Percentiles rank a stretch among this genome's conserved stretches.
Conservation (phyloP, 2,329 filamentous ascomycete species). For the Talaromyces funiculosus region DNA sequence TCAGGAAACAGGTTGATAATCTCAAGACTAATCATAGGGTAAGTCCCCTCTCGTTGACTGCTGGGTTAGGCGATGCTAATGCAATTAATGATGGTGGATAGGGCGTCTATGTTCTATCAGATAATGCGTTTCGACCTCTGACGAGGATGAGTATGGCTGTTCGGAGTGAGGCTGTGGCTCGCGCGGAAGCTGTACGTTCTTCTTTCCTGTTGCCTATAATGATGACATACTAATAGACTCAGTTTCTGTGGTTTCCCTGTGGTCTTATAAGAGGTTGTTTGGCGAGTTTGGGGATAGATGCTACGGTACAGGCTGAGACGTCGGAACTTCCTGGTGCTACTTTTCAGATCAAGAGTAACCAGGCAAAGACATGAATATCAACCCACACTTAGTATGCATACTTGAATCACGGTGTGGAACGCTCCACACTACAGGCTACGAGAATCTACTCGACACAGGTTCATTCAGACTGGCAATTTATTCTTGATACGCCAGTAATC, state of each 20-base stretch:
- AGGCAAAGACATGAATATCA: conserved; percentile 54
- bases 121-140: conserved; percentile 85
- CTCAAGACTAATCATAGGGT: conserved; percentile 95
- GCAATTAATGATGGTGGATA: conserved; percentile 28
- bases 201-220: not conserved
- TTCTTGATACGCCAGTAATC: not conserved
- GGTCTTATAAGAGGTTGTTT: conserved; percentile 88
- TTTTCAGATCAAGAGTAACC: conserved; percentile 89
- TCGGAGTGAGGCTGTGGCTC: conserved; percentile 64
- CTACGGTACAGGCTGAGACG: conserved; percentile 86
- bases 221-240: not conserved
- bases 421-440: not conserved
- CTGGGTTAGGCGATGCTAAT: not conserved
- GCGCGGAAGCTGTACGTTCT: conserved; percentile 65
- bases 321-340: conserved; percentile 80
- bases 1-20: conserved; percentile 96
- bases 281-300: conserved; percentile 82
- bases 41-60: not conserved
- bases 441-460: conserved; percentile 14
- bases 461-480: conserved; percentile 17
- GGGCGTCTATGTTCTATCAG: conserved; percentile 94
- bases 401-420: not conserved
- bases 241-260: conserved; percentile 95
- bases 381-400: not conserved
- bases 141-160: conserved; percentile 80